phyloP scores from a whole-genome alignment of 176 grass and related monocot genomes.

The Raddia distichophylla region DNA sequence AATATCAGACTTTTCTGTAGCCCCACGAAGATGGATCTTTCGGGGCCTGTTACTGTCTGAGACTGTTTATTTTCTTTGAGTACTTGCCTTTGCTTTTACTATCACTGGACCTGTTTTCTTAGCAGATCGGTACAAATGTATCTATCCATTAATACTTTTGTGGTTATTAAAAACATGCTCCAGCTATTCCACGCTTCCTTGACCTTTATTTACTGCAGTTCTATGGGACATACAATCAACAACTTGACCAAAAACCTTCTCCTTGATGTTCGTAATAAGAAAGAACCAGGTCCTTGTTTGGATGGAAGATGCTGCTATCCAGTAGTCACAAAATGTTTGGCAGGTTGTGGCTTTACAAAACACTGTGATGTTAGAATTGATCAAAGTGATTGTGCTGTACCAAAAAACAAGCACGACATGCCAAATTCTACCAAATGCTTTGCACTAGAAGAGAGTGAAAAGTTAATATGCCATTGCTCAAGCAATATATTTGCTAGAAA shows the following conservation, averaged over 20 bases:
- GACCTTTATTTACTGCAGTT: constrained; percentile 49
- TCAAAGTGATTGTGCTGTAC: constrained; percentile 38
- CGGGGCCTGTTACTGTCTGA: background rate
- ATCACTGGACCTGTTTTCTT: background rate
- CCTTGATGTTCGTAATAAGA: constrained; percentile 47
- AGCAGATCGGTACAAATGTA: background rate
- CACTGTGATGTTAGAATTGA: constrained; percentile 44
- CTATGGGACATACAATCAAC: constrained; percentile 45
- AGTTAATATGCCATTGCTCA: constrained; percentile 59
- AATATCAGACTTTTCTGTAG: background rate
- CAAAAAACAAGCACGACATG: constrained; percentile 30
- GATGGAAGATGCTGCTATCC: constrained; percentile 55
- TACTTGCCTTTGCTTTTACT: constrained; percentile 19
- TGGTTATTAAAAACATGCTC: constrained; percentile 19
- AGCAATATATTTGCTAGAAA: constrained; percentile 47
- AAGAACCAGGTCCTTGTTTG: constrained; percentile 41
- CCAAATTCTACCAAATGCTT: constrained; percentile 47
- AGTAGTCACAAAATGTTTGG: constrained; percentile 48
- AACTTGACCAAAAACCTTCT: constrained; percentile 36
- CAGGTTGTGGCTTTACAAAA: constrained; percentile 45
- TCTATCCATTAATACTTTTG: background rate
- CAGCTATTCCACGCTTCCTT: constrained; percentile 37
- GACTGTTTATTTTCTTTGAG: constrained; percentile 12
- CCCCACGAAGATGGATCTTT: background rate
- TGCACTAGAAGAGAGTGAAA: constrained; percentile 48